A percentile compares a stretch with the other conserved stretches of the same genome.
phyloP scores from a whole-genome alignment of 2,329 filamentous ascomycete species.

The Chrysoporthe cubensis region DNA sequence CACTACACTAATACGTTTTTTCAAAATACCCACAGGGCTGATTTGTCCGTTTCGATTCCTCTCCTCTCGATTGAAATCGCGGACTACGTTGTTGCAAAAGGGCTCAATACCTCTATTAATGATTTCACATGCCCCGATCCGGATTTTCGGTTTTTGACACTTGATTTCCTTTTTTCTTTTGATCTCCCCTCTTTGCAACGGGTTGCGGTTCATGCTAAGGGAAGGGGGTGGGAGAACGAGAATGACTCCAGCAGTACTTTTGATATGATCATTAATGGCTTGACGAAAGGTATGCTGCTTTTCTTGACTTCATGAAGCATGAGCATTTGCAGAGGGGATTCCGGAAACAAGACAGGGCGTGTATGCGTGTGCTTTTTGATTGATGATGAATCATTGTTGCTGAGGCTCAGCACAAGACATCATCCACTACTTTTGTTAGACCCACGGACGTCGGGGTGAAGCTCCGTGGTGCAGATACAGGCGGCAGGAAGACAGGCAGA shows the following conservation, averaged over 20 bases:
- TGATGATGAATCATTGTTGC: slow-evolving; percentile 1
- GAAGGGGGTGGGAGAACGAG: background rate
- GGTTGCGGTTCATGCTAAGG: background rate
- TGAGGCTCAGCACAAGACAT: background rate
- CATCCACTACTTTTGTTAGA: slow-evolving; percentile 3
- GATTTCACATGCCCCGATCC: background rate
- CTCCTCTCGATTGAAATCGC: background rate
- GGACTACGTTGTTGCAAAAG: background rate
- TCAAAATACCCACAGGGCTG: background rate
- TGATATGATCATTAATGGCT: slow-evolving; percentile 15
- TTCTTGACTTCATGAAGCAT: background rate
- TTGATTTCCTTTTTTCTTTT: background rate
- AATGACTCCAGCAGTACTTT: background rate
- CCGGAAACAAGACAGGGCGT: slow-evolving; percentile 1
- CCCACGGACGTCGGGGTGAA: background rate
- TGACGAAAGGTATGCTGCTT: slow-evolving; percentile 11
- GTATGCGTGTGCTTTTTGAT: background rate
- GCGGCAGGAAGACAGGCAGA: background rate
- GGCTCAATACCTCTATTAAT: background rate
- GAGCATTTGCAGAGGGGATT: background rate
- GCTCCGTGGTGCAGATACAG: background rate
- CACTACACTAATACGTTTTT: slow-evolving; percentile 23
- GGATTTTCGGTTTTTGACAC: background rate
- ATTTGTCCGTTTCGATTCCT: background rate
- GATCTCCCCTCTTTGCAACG: background rate